These are phyloP conservation scores for Mrakia gelida DNA, from an alignment of 768 basidiomycete genomes.

Conservation along the genomic window DNA sequence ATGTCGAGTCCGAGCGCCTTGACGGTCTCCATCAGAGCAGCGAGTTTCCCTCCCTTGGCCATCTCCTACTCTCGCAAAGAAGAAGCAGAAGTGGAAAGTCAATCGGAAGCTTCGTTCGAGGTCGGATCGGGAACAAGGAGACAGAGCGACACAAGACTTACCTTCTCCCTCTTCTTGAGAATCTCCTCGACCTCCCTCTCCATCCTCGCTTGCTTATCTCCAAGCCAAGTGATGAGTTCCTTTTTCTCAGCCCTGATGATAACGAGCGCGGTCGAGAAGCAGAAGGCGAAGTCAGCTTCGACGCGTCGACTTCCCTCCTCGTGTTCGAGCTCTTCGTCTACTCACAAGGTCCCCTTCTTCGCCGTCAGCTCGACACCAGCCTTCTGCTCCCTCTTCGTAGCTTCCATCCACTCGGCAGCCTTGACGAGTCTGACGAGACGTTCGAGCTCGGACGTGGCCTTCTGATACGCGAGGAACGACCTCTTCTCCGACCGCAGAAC, in stretches of 20 bases:
- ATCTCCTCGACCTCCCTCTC: conserved; percentile 52
- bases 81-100: neutral
- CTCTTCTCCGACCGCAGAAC: conserved; percentile 85
- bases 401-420: conserved; percentile 76
- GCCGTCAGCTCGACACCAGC: conserved; percentile 36
- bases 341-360: conserved; percentile 24
- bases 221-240: conserved; percentile 22
- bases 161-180: conserved; percentile 64
- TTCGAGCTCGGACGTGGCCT: conserved; percentile 80
- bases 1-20: conserved; percentile 71
- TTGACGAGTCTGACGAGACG: conserved; percentile 71
- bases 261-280: neutral
- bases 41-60: conserved; percentile 86
- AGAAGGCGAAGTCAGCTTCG: neutral
- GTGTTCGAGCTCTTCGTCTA: neutral
- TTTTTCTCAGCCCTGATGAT: conserved; percentile 7
- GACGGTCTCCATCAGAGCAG: conserved; percentile 75
- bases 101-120: too few relatives aligned
- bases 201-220: conserved; percentile 24
- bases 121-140: neutral
- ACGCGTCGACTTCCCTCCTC: neutral
- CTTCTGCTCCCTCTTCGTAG: conserved; percentile 43
- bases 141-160: conserved; percentile 29
- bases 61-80: conserved; percentile 58
- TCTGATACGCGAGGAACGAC: conserved; percentile 83